phyloP scores from a whole-genome alignment of 148 eudicot genomes.

The Rhododendron simsii region DNA sequence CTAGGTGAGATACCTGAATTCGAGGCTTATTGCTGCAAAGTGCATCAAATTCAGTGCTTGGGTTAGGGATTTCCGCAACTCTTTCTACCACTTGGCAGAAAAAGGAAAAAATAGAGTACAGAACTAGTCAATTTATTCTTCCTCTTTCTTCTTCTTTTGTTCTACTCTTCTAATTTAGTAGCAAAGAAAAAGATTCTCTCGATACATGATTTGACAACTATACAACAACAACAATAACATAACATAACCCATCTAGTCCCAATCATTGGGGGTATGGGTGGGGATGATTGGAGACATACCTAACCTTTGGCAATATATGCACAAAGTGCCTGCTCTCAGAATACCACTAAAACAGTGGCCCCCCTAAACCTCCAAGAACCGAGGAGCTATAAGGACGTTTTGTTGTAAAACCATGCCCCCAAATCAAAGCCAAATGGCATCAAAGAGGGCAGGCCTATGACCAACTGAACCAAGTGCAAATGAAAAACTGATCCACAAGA shows the following conservation, averaged over 20 bases:
- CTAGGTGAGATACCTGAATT: not conserved
- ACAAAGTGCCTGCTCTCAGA: too few relatives aligned
- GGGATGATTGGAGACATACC: too few relatives aligned
- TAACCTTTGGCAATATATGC: too few relatives aligned
- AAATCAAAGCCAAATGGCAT: too few relatives aligned
- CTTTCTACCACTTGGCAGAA: not conserved
- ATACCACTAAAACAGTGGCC: too few relatives aligned
- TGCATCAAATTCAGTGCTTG: not conserved
- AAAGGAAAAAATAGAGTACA: not conserved
- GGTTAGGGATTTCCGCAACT: not conserved
- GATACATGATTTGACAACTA: not conserved
- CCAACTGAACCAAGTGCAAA: not conserved
- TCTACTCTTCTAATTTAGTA: not conserved
- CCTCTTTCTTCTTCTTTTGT: not conserved
- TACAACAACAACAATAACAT: too few relatives aligned
- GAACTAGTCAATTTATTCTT: not conserved
- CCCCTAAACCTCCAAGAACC: too few relatives aligned
- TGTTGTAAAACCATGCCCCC: too few relatives aligned
- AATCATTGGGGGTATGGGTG: too few relatives aligned
- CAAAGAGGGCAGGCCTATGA: not conserved
- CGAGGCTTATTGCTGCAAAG: not conserved
- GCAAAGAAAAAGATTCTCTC: not conserved
- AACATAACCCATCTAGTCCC: too few relatives aligned
- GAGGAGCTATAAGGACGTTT: too few relatives aligned
- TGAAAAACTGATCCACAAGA: not conserved